phyloP scores from a whole-genome alignment of 139 green algal genomes.

The Ulvella scutata region DNA sequence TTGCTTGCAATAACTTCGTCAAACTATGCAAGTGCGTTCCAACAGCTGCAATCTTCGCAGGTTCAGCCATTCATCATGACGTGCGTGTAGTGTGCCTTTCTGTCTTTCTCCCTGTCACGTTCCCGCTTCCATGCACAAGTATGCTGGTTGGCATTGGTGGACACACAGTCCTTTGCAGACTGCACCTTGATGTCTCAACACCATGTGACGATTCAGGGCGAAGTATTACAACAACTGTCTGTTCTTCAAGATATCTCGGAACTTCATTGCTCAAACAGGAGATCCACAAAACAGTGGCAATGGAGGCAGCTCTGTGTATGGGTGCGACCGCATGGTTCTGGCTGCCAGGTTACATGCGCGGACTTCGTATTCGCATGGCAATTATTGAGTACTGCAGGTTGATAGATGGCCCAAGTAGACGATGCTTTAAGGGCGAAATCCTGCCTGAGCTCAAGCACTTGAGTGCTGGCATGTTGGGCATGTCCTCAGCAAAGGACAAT shows the following conservation, averaged over 20 bases:
- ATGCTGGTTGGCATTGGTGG: too few relatives aligned
- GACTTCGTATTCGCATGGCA: not conserved
- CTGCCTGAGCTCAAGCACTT: conserved; percentile 62
- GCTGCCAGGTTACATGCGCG: not conserved
- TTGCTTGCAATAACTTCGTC: conserved; percentile 78
- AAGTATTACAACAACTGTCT: conserved; percentile 91
- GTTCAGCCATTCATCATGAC: too few relatives aligned
- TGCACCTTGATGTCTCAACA: too few relatives aligned
- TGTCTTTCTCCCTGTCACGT: too few relatives aligned
- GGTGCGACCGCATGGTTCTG: conserved; percentile 13
- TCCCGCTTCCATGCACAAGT: too few relatives aligned
- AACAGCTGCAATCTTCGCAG: too few relatives aligned
- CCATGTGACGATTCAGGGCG: conserved; percentile 32
- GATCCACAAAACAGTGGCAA: conserved; percentile 76
- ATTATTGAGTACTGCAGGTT: conserved; percentile 25
- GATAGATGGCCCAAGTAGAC: conserved; percentile 63
- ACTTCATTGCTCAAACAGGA: conserved; percentile 80
- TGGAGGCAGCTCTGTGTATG: conserved; percentile 78
- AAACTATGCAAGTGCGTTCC: conserved; percentile 76
- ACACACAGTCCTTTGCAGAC: too few relatives aligned
- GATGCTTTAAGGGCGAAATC: conserved; percentile 95
- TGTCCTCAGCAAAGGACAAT: conserved; percentile 60
- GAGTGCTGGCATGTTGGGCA: conserved; percentile 61
- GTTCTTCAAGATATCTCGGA: conserved; percentile 74
- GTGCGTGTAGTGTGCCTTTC: too few relatives aligned